Evolutionary conservation across 2,329 filamentous ascomycete species (phyloP).

Genomic region (Lasiodiplodia hormozganensis): DNA sequence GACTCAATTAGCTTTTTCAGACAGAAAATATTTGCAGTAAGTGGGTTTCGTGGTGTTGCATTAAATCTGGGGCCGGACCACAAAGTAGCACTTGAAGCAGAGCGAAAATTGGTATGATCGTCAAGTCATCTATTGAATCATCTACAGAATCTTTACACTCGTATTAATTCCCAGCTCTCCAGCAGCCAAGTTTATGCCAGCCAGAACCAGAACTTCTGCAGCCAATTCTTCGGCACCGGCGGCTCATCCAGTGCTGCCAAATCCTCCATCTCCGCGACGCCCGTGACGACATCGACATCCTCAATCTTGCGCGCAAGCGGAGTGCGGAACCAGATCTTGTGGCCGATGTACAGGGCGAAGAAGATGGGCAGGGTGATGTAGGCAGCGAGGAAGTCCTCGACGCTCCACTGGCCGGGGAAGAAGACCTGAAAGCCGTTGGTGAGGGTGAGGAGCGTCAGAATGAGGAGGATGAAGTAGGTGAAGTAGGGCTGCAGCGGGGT

Average conservation of each 20-base stretch:
- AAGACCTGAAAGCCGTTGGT: slow-evolving; percentile 14
- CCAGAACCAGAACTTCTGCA: slow-evolving; percentile 46
- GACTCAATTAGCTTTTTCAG: too few relatives aligned
- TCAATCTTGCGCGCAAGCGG: slow-evolving; percentile 38
- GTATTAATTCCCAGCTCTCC: not conserved
- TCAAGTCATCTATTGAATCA: not conserved
- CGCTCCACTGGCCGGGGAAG: not conserved
- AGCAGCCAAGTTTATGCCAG: slow-evolving; percentile 38
- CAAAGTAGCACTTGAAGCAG: not conserved
- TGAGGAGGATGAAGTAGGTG: not conserved
- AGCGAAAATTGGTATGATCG: not conserved
- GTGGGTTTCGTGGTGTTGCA: not conserved
- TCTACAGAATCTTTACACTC: not conserved
- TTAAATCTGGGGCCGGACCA: not conserved
- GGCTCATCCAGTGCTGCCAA: slow-evolving; percentile 42
- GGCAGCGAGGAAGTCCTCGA: not conserved
- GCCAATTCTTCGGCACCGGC: slow-evolving; percentile 43
- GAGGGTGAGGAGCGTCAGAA: not conserved
- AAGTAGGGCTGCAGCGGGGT: slow-evolving; percentile 6
- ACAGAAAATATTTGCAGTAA: too few relatives aligned
- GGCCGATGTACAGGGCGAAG: slow-evolving; percentile 43
- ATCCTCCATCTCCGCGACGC: slow-evolving; percentile 47
- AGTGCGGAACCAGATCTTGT: slow-evolving; percentile 42
- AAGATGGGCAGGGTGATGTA: slow-evolving; percentile 44
- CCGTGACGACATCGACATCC: slow-evolving; percentile 43